Percentiles rank a stretch among this genome's conserved stretches.
phyloP scores from a whole-genome alignment of 225 moss, liverwort and hornwort genomes.

The Antitrichia curtipendula region DNA sequence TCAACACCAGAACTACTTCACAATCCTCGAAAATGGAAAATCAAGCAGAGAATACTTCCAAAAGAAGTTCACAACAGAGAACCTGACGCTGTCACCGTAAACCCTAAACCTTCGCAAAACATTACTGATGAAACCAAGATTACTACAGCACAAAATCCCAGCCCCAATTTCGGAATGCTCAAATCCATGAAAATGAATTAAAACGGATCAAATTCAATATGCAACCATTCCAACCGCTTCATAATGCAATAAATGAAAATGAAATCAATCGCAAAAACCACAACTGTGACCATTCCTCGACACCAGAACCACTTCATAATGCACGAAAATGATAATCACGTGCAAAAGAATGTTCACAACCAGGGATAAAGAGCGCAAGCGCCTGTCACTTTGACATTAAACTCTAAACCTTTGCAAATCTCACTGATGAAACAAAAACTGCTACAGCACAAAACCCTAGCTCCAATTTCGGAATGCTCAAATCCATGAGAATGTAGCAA shows the following conservation, averaged over 20 bases:
- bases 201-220: neutral
- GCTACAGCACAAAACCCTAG: neutral
- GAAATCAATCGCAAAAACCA: neutral
- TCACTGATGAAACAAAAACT: neutral
- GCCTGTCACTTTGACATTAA: neutral
- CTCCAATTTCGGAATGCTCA: neutral
- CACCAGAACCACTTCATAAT: neutral
- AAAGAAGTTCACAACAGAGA: neutral
- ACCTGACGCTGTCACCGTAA: neutral
- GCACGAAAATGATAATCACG: neutral
- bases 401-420: neutral
- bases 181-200: neutral
- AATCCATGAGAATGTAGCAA: neutral
- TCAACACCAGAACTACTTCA: neutral
- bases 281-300: neutral
- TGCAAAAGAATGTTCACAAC: neutral
- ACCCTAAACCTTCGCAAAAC: neutral
- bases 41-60: neutral
- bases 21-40: neutral
- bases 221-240: neutral
- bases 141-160: neutral
- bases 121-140: neutral
- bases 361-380: neutral
- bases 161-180: neutral
- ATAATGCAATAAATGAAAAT: neutral